These are phyloP conservation scores for Jacaranda copaia DNA, from an alignment of 257 asterid genomes.

Conservation along the genomic window DNA sequence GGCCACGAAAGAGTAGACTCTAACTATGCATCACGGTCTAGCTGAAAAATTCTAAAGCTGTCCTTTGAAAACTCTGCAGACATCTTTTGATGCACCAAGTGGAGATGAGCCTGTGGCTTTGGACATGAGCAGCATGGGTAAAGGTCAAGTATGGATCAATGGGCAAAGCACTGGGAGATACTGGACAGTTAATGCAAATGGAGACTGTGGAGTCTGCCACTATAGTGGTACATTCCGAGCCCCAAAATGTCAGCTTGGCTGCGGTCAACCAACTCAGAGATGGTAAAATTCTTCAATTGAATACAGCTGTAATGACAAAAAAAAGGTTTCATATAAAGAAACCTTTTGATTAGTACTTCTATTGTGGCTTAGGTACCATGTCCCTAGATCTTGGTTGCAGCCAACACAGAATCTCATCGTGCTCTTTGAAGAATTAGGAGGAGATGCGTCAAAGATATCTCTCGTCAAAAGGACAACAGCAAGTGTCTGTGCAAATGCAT, in stretches of 20 bases:
- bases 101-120: slow-evolving; percentile 77
- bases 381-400: slow-evolving; percentile 79
- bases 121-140: slow-evolving; percentile 81
- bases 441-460: slow-evolving; percentile 61
- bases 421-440: slow-evolving; percentile 68
- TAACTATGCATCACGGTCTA: background rate
- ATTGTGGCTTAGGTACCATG: slow-evolving; percentile 66
- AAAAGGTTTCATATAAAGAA: background rate
- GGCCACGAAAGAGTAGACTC: background rate
- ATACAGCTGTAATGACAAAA: background rate
- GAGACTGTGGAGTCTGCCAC: slow-evolving; percentile 60
- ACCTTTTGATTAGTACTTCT: background rate
- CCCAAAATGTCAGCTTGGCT: slow-evolving; percentile 68
- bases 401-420: slow-evolving; percentile 62
- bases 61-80: slow-evolving; percentile 45
- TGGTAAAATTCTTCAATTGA: slow-evolving; percentile 46
- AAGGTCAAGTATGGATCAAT: slow-evolving; percentile 86
- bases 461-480: slow-evolving; percentile 50
- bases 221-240: slow-evolving; percentile 58
- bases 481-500: slow-evolving; percentile 47
- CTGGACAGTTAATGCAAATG: slow-evolving; percentile 64
- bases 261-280: slow-evolving; percentile 71
- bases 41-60: background rate
- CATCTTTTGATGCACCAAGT: slow-evolving; percentile 66
- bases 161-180: slow-evolving; percentile 82